A percentile compares a stretch with the other conserved stretches of the same genome.
phyloP scores from a whole-genome alignment of 768 basidiomycete genomes.

The Ephemerocybe angulata region DNA sequence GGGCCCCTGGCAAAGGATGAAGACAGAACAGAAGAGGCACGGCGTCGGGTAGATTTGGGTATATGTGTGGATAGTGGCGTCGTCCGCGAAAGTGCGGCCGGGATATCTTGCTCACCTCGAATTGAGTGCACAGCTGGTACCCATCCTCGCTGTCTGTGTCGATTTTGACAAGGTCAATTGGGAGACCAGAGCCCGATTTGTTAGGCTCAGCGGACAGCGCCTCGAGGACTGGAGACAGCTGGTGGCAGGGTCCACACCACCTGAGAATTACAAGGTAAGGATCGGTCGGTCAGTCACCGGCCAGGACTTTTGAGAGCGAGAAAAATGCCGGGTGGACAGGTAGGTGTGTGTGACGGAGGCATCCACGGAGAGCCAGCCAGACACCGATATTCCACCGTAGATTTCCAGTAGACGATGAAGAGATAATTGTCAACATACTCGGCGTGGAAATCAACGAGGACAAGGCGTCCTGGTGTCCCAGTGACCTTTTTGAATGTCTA shows the following conservation, averaged over 20 bases:
- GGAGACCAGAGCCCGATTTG: conserved; percentile 49
- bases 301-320: not conserved
- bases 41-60: no score
- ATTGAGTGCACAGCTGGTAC: conserved; percentile 44
- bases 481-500: conserved; percentile 40
- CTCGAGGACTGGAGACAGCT: conserved; percentile 67
- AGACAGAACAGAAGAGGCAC: no score
- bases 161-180: conserved; percentile 70
- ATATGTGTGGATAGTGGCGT: no score
- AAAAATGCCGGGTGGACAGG: not conserved
- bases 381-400: not conserved
- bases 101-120: conserved; percentile 41
- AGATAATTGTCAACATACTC: conserved; percentile 46
- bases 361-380: no score
- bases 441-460: conserved; percentile 79
- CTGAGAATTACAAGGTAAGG: conserved; percentile 36
- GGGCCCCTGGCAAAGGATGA: no score
- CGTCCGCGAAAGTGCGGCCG: not conserved
- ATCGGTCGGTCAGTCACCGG: not conserved
- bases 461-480: conserved; percentile 44
- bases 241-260: conserved; percentile 78
- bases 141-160: conserved; percentile 59
- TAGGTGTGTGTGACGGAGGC: not conserved
- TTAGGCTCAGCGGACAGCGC: conserved; percentile 46
- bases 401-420: not conserved